Base-by-base conservation (phyloP, 2,329 filamentous ascomycete species). In the Phaeosphaeriaceae sp. region DNA sequence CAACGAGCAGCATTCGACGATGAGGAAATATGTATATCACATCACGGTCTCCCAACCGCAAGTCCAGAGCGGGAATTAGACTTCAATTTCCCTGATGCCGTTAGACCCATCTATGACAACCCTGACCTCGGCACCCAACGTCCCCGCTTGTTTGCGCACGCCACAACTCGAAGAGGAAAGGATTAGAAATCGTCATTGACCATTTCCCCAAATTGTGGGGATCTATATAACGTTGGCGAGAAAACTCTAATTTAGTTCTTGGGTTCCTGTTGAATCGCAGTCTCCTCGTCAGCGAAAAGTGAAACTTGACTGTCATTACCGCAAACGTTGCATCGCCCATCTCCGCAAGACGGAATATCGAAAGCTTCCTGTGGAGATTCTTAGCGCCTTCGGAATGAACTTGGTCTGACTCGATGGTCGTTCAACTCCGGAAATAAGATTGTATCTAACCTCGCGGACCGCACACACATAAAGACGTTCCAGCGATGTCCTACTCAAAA, bases 161-260 rank as follows among this genome's bases (percentile, higher is more conserved):
- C 52, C 35, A 55, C 58, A 44, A 50, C 28, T 46, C 26, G 51
- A 56, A 49, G 43, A 51, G 60, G 56, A 63, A 51, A 59, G 52
- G 69, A 67, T 72, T 67, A 68, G 60, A 59, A 75, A 72, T 67
- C 68, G 60, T 56, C 61, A 69, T 52, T 66, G 54, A 60, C 17
- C 19, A 46, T 28, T 52, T 17, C 52, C 50, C 56, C 55, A 61
- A 35, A n/a, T 9, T 21, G 10, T 53, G 43, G 48, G 42, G 49
- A n/a, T 24, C 24, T 54, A 54, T 54, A 54, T 49, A 43, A 49
- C 23, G 24, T 15, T 22, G 10, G 17, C 35, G 35, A n/a, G 15
- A 17, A 8, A 40, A 17, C 35, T 40, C 35, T 40, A 40, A 17
- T n/a, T 40, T n/a, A 40, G 35, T n/a, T n/a, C 15, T 17, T 40